These are phyloP conservation scores for Ogataea hybrid DNA, from an alignment of 1,139 yeast species.

Conservation along the genomic window DNA sequence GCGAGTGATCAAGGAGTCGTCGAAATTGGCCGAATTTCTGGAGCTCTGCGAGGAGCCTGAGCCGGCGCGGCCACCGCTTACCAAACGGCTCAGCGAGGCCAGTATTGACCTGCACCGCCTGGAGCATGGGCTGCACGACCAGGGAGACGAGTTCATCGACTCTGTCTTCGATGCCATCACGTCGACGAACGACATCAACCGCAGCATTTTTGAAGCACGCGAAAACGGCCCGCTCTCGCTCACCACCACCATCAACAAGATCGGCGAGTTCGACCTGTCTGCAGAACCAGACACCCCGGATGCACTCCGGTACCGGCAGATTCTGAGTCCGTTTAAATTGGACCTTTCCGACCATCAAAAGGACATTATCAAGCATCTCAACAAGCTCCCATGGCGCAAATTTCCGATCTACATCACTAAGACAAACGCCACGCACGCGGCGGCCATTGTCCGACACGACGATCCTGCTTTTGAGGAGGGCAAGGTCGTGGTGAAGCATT, in stretches of 20 bases:
- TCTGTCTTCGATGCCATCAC: constrained; percentile 59
- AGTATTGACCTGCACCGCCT: constrained; percentile 32
- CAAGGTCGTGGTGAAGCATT: constrained; percentile 61
- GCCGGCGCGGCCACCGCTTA: constrained; percentile 22
- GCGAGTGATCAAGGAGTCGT: constrained; percentile 30
- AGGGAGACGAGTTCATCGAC: constrained; percentile 57
- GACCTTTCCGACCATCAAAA: constrained; percentile 44
- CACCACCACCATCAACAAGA: constrained; percentile 23
- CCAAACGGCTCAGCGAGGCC: constrained; percentile 34
- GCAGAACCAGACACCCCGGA: neutral
- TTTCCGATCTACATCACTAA: constrained; percentile 66
- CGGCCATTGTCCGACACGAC: constrained; percentile 67
- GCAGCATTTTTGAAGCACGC: constrained; percentile 23
- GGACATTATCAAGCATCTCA: constrained; percentile 54
- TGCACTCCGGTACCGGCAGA: constrained; percentile 18
- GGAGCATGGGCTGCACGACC: constrained; percentile 43
- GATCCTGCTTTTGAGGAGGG: constrained; percentile 63
- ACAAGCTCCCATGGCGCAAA: constrained; percentile 62
- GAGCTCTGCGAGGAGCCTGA: constrained; percentile 20
- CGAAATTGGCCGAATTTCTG: constrained; percentile 20
- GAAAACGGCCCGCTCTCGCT: constrained; percentile 21
- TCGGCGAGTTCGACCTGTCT: constrained; percentile 20
- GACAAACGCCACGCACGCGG: constrained; percentile 74
- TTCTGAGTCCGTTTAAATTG: constrained; percentile 35
- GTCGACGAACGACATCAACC: constrained; percentile 25